Evolutionary conservation across 495 filamentous ascomycete genomes (phyloP), one percentile per base, ranked within the genome.

Genomic region (Aspergillus carlsbadensis): DNA sequence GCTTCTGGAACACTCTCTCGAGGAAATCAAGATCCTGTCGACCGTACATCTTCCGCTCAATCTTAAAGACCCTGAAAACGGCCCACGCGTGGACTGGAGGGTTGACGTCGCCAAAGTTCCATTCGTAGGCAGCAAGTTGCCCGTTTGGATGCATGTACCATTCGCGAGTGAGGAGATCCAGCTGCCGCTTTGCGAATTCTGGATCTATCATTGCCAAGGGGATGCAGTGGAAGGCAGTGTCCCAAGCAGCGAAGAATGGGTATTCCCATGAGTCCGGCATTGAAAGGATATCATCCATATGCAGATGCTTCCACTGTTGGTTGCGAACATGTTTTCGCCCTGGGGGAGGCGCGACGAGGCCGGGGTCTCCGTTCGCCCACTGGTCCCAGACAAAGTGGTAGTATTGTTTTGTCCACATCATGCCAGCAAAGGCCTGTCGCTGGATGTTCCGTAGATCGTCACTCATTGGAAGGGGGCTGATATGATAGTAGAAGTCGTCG

Each of bases 91-190:
- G 93, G 8, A 98, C 93, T 0, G 93, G 93, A 7, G 93, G 93
- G 65, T 98, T 97, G 52, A 96, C 93, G 63, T 97, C 93, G 47
- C 92, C 85, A 77, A 97, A 98, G 68, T 98, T 97, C 93, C 93
- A 98, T 71, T 98, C 94, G 59, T 98, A 97, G 6, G 84, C 82
- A 22, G 90, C 87, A 44, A 97, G 77, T 71, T 98, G 93, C 41
- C 93, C 93, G 64, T 98, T 98, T 15, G 93, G 93, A 76, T 98
- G 93, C 88, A 96, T 96, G 78, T 98, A 98, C 93, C 93, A 97
- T 75, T 97, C 93, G 56, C 93, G 81, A 10, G 93, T 98, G 61
- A 98, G 88, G 14, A 98, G 75, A 69, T 98, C 93, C 18, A 98
- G 82, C 69, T 98, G 93, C 76, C 95, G 96, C 82, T 98, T 98